Base-by-base conservation (phyloP, 805 yeast species). In the Saturnispora bothae region DNA sequence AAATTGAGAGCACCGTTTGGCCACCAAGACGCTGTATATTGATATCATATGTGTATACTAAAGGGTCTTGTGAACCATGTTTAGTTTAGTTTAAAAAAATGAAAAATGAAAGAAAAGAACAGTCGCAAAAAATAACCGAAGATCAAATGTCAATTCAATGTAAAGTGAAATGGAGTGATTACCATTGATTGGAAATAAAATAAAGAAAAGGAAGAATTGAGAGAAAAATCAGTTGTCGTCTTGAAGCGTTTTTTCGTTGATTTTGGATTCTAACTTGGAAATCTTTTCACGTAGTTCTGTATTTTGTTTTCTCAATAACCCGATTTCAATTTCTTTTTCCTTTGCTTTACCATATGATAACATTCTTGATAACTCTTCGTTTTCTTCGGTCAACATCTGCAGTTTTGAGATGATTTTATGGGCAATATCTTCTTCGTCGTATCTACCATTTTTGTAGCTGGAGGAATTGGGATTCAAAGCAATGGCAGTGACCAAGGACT, bases 301-400 rank as follows among this genome's bases (percentile, higher is more conserved):
- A 47, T 70, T 68, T 47, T 75, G 74, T 31, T 59, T 56, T 42
- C 69, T 69, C 34, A 79, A 56, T 34, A 83, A 53, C 15, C 81
- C 83, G 30, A 81, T 54, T 54, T 80, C 84, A 30, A 83, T 71
- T 41, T 77, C 72, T 43, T 75, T 63, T 49, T 83, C 84, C 50
- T 78, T 79, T 31, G 82, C 68, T 52, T 77, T 76, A n/a, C 94
- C 84, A 56, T 68, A 78, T 45, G 86, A 76, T 9, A 83, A 56
- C 77, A 82, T 74, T 48, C 73, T 73, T 43, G 78, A 68, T 59
- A 84, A 65, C 44, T 69, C 76, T 41, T 76, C 77, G 52, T 84
- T 84, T 52, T 84, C 94, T 33, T 68, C 69, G 15, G 73, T 73
- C 42, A 84, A 59, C 41, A 68, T 61, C 38, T 72, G 71, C 45